Evolutionary conservation across 768 basidiomycete species (phyloP), one percentile per base, ranked within the genome.

Genomic region (Hemileccinum rubropunctum): DNA sequence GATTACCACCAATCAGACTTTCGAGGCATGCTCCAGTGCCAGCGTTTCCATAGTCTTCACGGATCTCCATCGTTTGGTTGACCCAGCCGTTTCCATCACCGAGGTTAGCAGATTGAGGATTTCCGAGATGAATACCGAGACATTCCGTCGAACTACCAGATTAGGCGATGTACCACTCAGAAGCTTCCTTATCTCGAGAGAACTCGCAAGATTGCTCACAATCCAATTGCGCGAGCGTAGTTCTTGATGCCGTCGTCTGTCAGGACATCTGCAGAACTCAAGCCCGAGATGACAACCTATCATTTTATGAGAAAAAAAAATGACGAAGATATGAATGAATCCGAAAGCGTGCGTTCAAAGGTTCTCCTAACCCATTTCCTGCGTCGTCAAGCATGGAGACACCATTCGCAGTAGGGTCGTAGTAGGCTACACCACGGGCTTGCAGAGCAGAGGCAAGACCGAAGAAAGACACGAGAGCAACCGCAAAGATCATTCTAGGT

Each of bases 201-300:
- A 21, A 34, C 3, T 13, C 4, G 6, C 42, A 32, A n/a, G 28
- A 12, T 12, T 2, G 3, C 77, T 56, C 53, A 85, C 83, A 84
- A 84, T n/a, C 82, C 83, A 51, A 86, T 76, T 3, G 83, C 75
- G 18, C 62, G 71, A 1, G 81, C 83, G 59, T 73, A 86, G 57
- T 82, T 83, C 28, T 80, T 33, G 46, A 84, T 63, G 1, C 84
- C 83, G 30, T 63, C 54, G 49, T 80, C 72, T 1, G 77, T 82
- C 45, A 85, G 76, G 20, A 86, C 80, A 1, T 42, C 70, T 3
- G 80, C 63, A 5, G 81, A 83, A 53, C 83, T 86, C 38, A 77
- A 61, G 1, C 78, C 83, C 5, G 85, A 87, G 48, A 87, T 76
- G 52, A 88, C 83, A 35, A 86, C 72, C 76, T 77, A 40, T 20